Conservation (phyloP, 768 basidiomycete species). For the Naganishia friedmannii region DNA sequence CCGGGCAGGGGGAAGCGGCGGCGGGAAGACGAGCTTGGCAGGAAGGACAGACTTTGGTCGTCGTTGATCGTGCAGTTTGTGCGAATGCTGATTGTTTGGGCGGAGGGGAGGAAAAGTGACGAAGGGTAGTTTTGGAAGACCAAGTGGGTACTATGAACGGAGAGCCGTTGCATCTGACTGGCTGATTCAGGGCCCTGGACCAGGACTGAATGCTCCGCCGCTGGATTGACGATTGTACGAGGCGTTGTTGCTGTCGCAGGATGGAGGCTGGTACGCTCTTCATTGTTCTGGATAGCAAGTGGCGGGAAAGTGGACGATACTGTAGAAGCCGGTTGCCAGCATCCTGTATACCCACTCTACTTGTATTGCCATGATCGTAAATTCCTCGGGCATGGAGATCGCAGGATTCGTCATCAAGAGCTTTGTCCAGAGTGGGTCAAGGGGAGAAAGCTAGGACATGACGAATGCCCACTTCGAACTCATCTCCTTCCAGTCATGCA, state of each 20-base stretch:
- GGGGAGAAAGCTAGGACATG: not conserved
- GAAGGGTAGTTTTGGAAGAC: not conserved
- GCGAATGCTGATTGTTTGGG: not conserved
- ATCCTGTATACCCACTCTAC: not conserved
- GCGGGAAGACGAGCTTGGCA: conserved; percentile 65
- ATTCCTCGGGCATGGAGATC: no score
- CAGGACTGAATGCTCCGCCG: not conserved
- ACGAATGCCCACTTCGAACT: not conserved
- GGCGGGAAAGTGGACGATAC: not conserved
- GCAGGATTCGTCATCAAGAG: not conserved
- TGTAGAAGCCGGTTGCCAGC: not conserved
- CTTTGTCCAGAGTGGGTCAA: not conserved
- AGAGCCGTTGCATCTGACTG: not conserved
- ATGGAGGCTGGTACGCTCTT: not conserved
- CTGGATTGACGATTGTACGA: not conserved
- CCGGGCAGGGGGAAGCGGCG: conserved; percentile 67
- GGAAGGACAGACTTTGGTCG: conserved; percentile 59
- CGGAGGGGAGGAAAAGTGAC: conserved; percentile 2
- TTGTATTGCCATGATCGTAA: not conserved
- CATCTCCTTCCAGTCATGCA: not conserved
- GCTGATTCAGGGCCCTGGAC: not conserved
- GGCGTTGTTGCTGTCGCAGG: not conserved
- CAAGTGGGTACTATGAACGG: not conserved
- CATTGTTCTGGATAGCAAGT: not conserved
- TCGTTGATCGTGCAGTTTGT: not conserved